Evolutionary conservation across 2,329 filamentous ascomycete genomes (phyloP), one percentile per base, ranked within the genome.

Genomic region (Ascochyta pisi): DNA sequence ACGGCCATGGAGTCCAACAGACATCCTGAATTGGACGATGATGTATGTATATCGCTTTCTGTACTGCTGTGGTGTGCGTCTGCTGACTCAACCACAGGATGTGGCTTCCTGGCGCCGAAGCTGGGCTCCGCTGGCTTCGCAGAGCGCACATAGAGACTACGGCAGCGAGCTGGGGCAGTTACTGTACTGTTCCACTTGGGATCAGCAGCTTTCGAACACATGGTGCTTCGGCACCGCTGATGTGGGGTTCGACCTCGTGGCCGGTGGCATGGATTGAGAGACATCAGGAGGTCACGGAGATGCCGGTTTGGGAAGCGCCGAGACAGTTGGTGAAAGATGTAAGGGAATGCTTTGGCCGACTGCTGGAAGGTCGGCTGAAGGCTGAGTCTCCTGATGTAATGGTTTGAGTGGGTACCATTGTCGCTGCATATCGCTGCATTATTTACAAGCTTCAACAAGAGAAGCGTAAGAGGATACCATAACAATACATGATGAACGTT

Each of bases 1-100:
- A 29, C 35, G 41, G 4, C 4, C 31, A 6, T 78, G 76, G 76
- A 68, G 70, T 4, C 70, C 72, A 5, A 76, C 73, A 1, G 84
- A 89, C 50, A 77, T 89, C 23, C 78, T 90, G 54, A 85, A 84
- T 23, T 70, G 66, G 60, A 67, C 65, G 0, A 71, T 71, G 68
- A 74, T 89, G 26, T 83, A 86, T 4, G 50, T 49, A 10, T 29
- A 10, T 12, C 9, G 27, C 3, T 29, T 4, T 29, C 27, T 29
- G 3, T 9, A 10, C 27, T 31, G 27, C 27, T 12, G 27, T 29
- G 4, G 3, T 12, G 10, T 29, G 27, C 27, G 27, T 10, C 27
- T 29, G 16, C 39, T 54, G 26, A 57, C 27, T 12, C 4, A 9
- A 12, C 10, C 27, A 12, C 37, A 57, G 54, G 48, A 52, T 57